Percentiles rank a stretch among this genome's conserved stretches.
phyloP scores from a whole-genome alignment of 176 grass and related monocot genomes.

The Paspalum notatum region DNA sequence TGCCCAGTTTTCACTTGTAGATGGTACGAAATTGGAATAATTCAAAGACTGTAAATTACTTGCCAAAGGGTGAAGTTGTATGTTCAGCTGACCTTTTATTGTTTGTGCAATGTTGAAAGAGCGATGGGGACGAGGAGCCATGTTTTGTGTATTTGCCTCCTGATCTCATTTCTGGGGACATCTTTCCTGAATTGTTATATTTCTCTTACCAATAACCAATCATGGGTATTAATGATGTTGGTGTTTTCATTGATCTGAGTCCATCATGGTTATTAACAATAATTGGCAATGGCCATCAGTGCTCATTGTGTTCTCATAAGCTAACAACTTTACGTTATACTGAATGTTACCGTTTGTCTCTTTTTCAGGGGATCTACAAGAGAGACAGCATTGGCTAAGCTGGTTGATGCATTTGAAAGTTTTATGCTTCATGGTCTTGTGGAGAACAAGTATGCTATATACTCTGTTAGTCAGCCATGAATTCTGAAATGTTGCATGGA shows the following conservation, averaged over 20 bases:
- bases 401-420: slow-evolving; percentile 85
- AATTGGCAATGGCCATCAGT: neutral
- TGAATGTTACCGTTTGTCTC: slow-evolving; percentile 20
- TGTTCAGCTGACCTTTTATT: neutral
- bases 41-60: neutral
- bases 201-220: neutral
- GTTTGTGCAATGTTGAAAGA: neutral
- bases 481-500: neutral
- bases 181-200: neutral
- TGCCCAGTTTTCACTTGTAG: neutral
- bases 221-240: neutral
- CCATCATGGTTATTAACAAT: neutral
- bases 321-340: neutral
- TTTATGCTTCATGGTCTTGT: slow-evolving; percentile 68
- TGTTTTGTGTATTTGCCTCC: slow-evolving; percentile 13
- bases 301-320: neutral
- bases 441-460: slow-evolving; percentile 74
- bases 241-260: neutral
- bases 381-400: slow-evolving; percentile 60
- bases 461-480: neutral
- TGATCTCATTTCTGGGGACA: neutral
- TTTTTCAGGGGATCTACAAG: slow-evolving; percentile 71
- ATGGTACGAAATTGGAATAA: neutral
- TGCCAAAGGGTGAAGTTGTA: neutral
- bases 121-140: neutral